Conservation (phyloP, 768 basidiomycete species). For the Boletus coccyginus region DNA sequence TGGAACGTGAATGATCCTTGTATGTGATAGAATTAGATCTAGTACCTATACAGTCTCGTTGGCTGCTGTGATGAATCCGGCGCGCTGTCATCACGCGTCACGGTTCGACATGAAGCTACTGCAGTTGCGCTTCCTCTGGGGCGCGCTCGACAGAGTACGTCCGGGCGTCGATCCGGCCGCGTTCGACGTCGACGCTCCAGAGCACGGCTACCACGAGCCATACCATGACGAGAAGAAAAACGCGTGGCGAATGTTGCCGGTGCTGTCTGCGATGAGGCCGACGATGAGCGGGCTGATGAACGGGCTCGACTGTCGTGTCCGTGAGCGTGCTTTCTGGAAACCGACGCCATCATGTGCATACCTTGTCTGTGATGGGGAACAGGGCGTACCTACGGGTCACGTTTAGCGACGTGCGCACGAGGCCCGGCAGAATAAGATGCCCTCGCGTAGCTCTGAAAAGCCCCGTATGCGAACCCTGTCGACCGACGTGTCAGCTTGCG, state of each 20-base stretch:
- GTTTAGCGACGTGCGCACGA: neutral
- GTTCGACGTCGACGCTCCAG: conserved; percentile 61
- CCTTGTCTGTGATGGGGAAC: conserved; percentile 91
- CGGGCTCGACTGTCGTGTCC: conserved; percentile 65
- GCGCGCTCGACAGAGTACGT: conserved; percentile 24
- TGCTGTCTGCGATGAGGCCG: conserved; percentile 81
- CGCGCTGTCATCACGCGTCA: too few species aligned
- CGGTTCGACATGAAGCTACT: too few species aligned
- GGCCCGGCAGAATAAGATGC: conserved; percentile 80
- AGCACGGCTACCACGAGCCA: conserved; percentile 80
- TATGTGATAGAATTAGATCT: too few species aligned
- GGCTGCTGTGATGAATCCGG: too few species aligned
- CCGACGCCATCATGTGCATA: conserved; percentile 18
- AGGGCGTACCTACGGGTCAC: conserved; percentile 52
- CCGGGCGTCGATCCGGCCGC: conserved; percentile 54
- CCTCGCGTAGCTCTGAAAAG: conserved; percentile 88
- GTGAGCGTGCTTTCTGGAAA: neutral
- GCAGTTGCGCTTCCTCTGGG: neutral
- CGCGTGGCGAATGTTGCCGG: conserved; percentile 88
- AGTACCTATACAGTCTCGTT: too few species aligned
- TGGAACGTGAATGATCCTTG: too few species aligned
- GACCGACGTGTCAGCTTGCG: neutral
- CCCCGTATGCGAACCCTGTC: conserved; percentile 72
- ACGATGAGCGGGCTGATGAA: conserved; percentile 91
- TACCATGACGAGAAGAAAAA: conserved; percentile 87